phyloP scores from a whole-genome alignment of 768 basidiomycete species.

The Pseudohyphozyma bogoriensis region DNA sequence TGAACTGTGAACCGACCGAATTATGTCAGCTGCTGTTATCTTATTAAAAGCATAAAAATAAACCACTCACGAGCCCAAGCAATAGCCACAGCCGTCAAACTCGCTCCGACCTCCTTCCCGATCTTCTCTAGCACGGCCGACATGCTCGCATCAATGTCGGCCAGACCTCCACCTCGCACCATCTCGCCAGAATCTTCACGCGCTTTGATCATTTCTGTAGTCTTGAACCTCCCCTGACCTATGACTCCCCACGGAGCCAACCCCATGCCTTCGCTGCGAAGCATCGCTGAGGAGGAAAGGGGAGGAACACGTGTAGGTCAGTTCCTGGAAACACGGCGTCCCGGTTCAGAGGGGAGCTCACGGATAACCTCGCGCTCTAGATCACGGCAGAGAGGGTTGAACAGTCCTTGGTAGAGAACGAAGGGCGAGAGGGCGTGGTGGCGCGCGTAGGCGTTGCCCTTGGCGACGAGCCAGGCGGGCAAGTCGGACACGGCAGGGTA shows the following conservation, averaged over 20 bases:
- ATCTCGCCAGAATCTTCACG: conserved; percentile 16
- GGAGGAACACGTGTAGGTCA: rapidly evolving
- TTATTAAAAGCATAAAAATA: too few species aligned
- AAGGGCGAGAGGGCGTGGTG: conserved; percentile 47
- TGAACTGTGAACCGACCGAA: background rate
- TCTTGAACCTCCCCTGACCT: conserved; percentile 14
- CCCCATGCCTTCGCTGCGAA: conserved; percentile 7
- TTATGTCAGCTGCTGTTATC: conserved; percentile 39
- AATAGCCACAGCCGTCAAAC: conserved; percentile 1
- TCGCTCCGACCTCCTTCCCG: background rate
- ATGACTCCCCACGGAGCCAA: conserved; percentile 12
- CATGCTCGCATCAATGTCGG: conserved; percentile 4
- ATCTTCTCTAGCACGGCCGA: background rate
- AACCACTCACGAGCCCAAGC: conserved; percentile 38
- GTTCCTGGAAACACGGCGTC: background rate
- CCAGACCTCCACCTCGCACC: conserved; percentile 8
- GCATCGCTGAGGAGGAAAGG: background rate
- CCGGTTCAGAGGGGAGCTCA: background rate
- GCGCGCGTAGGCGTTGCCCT: conserved; percentile 48
- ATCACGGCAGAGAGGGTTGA: conserved; percentile 44
- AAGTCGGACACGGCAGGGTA: conserved; percentile 44
- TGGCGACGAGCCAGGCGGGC: conserved; percentile 47
- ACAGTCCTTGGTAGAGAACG: conserved; percentile 48
- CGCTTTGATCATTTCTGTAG: conserved; percentile 11
- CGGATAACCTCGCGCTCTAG: conserved; percentile 47